Conservation (phyloP, 164 flowering plant genomes). For the Saururus chinensis region DNA sequence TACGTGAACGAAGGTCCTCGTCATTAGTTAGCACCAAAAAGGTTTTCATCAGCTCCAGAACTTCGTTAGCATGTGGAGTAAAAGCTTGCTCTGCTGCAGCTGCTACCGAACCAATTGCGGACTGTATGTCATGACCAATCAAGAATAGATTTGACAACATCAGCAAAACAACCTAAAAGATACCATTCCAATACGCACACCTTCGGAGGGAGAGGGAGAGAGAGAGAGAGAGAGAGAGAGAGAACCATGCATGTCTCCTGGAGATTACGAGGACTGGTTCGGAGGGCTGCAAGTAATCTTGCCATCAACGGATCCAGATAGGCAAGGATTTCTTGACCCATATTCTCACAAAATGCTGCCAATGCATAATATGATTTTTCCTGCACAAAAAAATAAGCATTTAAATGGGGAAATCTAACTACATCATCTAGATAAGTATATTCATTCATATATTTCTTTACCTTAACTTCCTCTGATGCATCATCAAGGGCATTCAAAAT, state of each 20-base stretch:
- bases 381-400: slow-evolving; percentile 29
- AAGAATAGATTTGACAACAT: not conserved
- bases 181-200: not conserved
- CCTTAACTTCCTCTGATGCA: slow-evolving; percentile 90
- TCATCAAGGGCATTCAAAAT: slow-evolving; percentile 78
- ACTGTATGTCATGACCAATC: slow-evolving; percentile 32
- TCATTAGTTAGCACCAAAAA: slow-evolving; percentile 91
- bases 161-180: not conserved
- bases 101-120: slow-evolving; percentile 98
- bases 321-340: slow-evolving; percentile 92
- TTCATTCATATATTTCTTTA: slow-evolving; percentile 10
- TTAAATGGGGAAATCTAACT: not conserved
- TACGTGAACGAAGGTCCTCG: slow-evolving; percentile 86
- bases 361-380: slow-evolving; percentile 97
- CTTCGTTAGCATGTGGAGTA: slow-evolving; percentile 6
- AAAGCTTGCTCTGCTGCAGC: slow-evolving; percentile 84
- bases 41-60: slow-evolving; percentile 81
- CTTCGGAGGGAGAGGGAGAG: not conserved
- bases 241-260: slow-evolving; percentile 98
- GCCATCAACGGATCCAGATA: slow-evolving; percentile 85
- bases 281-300: slow-evolving; percentile 73
- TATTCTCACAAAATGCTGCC: slow-evolving; percentile 97
- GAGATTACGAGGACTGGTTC: slow-evolving; percentile 72
- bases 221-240: not conserved
- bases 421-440: not conserved